Evolutionary conservation across 495 filamentous ascomycete species (phyloP).

Genomic region (Penicillium malachiteum): DNA sequence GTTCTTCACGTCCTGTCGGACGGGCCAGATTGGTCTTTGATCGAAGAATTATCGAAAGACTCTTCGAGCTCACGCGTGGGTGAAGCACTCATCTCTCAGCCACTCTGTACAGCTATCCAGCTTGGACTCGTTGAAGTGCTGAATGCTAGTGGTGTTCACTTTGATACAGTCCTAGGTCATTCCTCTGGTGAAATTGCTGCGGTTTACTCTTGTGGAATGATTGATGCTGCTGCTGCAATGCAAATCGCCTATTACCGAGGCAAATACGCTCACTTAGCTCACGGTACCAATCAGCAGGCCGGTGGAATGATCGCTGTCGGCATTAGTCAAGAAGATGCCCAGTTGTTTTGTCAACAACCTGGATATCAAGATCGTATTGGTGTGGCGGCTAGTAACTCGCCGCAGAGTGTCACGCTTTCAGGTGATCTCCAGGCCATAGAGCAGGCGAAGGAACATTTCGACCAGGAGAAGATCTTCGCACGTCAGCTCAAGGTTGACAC

Average conservation of each 20-base stretch:
- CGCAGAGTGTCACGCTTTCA: conserved; percentile 31
- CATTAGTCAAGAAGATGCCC: conserved; percentile 39
- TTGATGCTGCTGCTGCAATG: conserved; percentile 38
- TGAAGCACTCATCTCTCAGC: conserved; percentile 38
- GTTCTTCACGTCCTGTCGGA: conserved; percentile 22
- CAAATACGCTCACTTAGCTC: neutral
- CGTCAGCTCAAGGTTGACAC: conserved; percentile 40
- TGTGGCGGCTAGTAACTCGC: conserved; percentile 31
- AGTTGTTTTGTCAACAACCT: conserved; percentile 24
- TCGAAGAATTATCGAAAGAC: conserved; percentile 1
- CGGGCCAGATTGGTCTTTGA: conserved; percentile 11
- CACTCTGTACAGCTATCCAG: conserved; percentile 34
- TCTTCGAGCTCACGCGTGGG: conserved; percentile 9
- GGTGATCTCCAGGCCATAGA: conserved; percentile 32
- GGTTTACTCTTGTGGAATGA: conserved; percentile 28
- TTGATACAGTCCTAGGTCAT: conserved; percentile 25
- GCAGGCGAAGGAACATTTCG: conserved; percentile 12
- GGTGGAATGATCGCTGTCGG: conserved; percentile 56
- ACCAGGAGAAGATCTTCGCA: conserved; percentile 25
- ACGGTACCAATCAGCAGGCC: conserved; percentile 16
- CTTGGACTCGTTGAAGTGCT: conserved; percentile 27
- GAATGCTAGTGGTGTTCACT: conserved; percentile 5
- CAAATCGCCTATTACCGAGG: conserved; percentile 53
- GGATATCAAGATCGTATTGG: conserved; percentile 13
- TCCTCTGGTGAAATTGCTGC: conserved; percentile 36